Conservation (phyloP, 257 asterid species). For the Voacanga thouarsii region DNA sequence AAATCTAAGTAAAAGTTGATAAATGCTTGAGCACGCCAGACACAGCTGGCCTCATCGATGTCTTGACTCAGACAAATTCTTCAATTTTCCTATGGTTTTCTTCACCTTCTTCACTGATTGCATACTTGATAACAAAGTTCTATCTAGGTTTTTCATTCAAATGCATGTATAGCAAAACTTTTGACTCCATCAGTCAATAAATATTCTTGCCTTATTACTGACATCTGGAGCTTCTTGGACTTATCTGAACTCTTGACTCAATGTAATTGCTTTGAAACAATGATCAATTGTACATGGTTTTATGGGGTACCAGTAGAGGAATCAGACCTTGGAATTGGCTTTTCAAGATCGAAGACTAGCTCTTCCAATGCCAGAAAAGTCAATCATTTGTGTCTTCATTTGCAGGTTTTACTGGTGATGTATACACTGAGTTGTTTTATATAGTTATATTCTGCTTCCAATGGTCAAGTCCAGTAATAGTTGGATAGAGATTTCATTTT, state of each 20-base stretch:
- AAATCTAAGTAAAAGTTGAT: background rate
- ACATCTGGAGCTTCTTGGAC: background rate
- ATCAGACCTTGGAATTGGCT: background rate
- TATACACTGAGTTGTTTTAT: too few relatives aligned
- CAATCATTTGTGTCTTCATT: background rate
- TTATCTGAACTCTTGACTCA: background rate
- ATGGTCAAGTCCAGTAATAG: background rate
- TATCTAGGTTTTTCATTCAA: background rate
- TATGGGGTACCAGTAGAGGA: background rate
- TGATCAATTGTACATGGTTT: background rate
- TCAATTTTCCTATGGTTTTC: background rate
- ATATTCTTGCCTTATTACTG: background rate
- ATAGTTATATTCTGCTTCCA: background rate
- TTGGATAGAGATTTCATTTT: background rate
- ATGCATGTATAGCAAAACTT: background rate
- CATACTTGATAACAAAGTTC: too few relatives aligned
- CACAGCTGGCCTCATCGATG: background rate
- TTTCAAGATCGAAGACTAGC: background rate
- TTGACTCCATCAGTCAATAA: slow-evolving; percentile 11
- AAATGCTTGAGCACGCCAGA: background rate
- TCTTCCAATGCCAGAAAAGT: background rate
- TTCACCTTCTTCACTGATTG: too few relatives aligned
- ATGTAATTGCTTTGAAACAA: background rate
- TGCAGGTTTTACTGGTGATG: too few relatives aligned
- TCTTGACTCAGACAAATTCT: background rate